A percentile compares a stretch with the other conserved stretches of the same genome.
These are phyloP conservation scores for Cryptosporidium sp. DNA, from an alignment of 169 alveolate genomes.

Conservation along the genomic window DNA sequence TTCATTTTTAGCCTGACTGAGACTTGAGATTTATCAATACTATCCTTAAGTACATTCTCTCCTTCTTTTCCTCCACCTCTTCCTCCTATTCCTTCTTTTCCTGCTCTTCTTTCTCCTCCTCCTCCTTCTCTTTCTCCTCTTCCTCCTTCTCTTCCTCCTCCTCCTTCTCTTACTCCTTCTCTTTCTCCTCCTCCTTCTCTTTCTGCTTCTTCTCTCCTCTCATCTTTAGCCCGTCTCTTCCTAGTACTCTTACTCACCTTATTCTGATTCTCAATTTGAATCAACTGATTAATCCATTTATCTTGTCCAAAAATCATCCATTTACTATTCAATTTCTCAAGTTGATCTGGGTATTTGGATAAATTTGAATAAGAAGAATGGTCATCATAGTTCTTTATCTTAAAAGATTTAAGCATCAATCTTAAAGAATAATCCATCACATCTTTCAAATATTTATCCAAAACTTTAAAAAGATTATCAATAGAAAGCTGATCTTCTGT, in stretches of 20 bases:
- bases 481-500: neutral
- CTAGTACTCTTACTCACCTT: neutral
- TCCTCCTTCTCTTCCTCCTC: neutral
- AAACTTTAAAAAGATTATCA: constrained; percentile 16
- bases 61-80: no score
- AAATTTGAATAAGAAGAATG: constrained; percentile 2
- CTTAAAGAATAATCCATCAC: constrained; percentile 14
- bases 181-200: no score
- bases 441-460: constrained; percentile 24
- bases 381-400: neutral
- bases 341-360: neutral
- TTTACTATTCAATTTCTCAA: constrained; percentile 10
- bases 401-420: constrained; percentile 5
- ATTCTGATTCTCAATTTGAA: neutral
- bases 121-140: no score
- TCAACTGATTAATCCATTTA: constrained; percentile 10
- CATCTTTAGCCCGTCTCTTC: neutral
- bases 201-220: neutral
- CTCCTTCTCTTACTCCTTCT: no score
- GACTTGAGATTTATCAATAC: no score
- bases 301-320: constrained; percentile 21
- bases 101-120: neutral
- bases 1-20: no score
- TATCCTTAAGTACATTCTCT: no score
- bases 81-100: no score